Evolutionary conservation across 2,329 filamentous ascomycete genomes (phyloP), one percentile per base, ranked within the genome.

Genomic region (Cordyceps javanica): DNA sequence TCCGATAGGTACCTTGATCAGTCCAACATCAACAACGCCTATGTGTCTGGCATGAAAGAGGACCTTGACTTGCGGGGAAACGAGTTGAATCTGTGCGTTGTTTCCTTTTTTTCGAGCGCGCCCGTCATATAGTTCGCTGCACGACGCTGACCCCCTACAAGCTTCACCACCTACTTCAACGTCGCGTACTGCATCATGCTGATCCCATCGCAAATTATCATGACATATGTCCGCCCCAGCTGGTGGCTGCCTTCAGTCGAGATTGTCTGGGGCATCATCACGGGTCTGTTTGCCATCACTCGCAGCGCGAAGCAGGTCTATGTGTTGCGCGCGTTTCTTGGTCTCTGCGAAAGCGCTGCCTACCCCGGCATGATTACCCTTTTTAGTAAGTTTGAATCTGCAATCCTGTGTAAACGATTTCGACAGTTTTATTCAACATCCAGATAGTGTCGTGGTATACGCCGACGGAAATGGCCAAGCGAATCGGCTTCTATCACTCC

Each of bases 111-210:
- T 25, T 28, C n/a, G n/a, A n/a, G n/a, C n/a, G n/a, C n/a, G n/a
- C n/a, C n/a, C n/a, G n/a, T 16, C n/a, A 10, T 39, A 11, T 23
- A 25, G 19, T 41, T 23, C 6, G 13, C 13, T 3, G 16, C 19
- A 38, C 3, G 4, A 34, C 23, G 23, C 42, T 54, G 19, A 55
- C 48, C 21, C 13, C 8, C 2, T 21, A 16, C 13, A 5, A 64
- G 63, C 49, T 66, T 73, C 57, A 67, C 66, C 54, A 76, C 79
- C 2, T 77, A 75, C 44, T 86, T 82, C 75, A 84, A 79, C 0
- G 73, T 81, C 2, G 82, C 82, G 14, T 86, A 86, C 62, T 77
- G 82, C 2, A 69, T 85, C 70, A 70, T 72, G 46, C 67, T 73
- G 48, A 67, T 69, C 46, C 69, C 72, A 0, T 71, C 69, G 21